phyloP scores from a whole-genome alignment of 192 early-diverging fungal genomes.

The Chytriomyces sp. region DNA sequence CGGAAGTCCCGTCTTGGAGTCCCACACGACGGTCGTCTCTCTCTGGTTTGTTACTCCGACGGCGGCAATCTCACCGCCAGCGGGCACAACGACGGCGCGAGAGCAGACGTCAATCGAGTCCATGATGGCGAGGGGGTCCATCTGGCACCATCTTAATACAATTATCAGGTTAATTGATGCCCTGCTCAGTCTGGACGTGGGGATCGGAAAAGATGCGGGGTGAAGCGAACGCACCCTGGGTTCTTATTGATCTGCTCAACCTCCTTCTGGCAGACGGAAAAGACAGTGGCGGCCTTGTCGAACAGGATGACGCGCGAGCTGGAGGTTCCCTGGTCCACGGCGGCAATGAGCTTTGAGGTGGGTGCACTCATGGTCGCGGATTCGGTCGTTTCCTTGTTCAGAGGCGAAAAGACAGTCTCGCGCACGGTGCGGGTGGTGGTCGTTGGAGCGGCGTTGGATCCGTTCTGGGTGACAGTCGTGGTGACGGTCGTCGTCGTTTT shows the following conservation, averaged over 20 bases:
- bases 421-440: too few relatives aligned
- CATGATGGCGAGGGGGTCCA: slow-evolving; percentile 78
- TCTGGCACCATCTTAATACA: slow-evolving; percentile 79
- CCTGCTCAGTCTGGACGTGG: not conserved
- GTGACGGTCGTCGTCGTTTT: too few relatives aligned
- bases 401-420: too few relatives aligned
- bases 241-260: slow-evolving; percentile 65
- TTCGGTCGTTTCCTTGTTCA: too few relatives aligned
- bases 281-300: slow-evolving; percentile 70
- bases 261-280: slow-evolving; percentile 76
- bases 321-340: slow-evolving; percentile 94
- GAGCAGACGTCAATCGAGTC: slow-evolving; percentile 71
- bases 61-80: slow-evolving; percentile 43
- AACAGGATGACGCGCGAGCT: slow-evolving; percentile 92
- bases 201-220: not conserved
- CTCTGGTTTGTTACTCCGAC: slow-evolving; percentile 95
- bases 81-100: slow-evolving; percentile 60
- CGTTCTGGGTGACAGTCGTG: too few relatives aligned
- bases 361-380: not conserved
- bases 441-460: too few relatives aligned
- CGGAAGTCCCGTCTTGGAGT: slow-evolving; percentile 67
- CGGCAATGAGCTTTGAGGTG: slow-evolving; percentile 44
- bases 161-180: not conserved
- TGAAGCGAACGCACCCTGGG: slow-evolving; percentile 10
- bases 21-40: slow-evolving; percentile 92